Base-by-base conservation (phyloP, 305 asterid species). In the Fraxinus xanthoxyloides region DNA sequence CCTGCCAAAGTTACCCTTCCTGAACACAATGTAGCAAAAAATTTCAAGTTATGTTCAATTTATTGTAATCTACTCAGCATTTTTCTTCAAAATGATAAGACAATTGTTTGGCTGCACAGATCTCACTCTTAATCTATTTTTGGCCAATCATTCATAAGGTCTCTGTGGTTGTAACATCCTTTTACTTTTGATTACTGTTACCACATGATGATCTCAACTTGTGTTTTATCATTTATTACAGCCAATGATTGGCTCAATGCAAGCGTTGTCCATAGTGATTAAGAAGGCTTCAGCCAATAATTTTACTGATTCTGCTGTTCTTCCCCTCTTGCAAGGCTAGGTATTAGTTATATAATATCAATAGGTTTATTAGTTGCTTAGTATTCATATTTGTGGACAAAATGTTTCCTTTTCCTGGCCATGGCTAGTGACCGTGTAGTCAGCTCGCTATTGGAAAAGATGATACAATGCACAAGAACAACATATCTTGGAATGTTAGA, bases 211-310 rank as follows among this genome's bases (percentile, higher is more conserved):
- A 48, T 77, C 84, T 7, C 70, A 69, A 78, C 36, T 80, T 81
- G 63, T 61, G 78, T 75, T 77, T 73, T 51, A 65, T 80, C 82
- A 79, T 81, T 79, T 28, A 72, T 79, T 82, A 85, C 89, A 96
- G 99, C 98, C 98, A 82, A 91, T 94, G 98, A 90, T 92, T 90
- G 94, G 99, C 78, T 90, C 98, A 76, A 94, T 96, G 98, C 95
- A 90, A 91, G 98, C 99, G 77, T 89, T 96, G 72, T 89, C 97
- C 81, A 81, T 84, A 76, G 95, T 94, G 87, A 88, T 89, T 84
- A 96, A 92, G 92, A 94, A 94, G 89, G 97, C 92, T 85, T 91
- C 94, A 78, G 87, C 92, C 72, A 83, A 87, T 89, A 92, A 93
- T 79, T 91, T 89, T 85, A 85, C 86, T 82, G 98, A 98, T 54